phyloP scores from a whole-genome alignment of 495 filamentous ascomycete genomes.

The Cenococcum geophilum region DNA sequence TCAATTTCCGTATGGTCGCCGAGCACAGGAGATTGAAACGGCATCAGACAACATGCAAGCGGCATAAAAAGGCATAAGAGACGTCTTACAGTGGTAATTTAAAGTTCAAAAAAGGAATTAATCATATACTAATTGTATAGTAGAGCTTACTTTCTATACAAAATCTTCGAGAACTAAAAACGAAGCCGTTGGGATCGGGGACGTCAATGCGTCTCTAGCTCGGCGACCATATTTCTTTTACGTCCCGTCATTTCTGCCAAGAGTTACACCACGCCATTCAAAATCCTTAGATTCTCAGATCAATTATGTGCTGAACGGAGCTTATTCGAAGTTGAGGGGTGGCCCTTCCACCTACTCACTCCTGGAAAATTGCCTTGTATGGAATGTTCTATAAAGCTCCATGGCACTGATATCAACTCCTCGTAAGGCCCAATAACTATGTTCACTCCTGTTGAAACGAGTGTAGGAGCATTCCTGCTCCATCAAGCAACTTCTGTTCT shows the following conservation, averaged over 20 bases:
- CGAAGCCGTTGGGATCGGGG: too few species aligned
- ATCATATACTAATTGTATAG: too few species aligned
- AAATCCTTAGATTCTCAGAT: not conserved
- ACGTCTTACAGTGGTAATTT: too few species aligned
- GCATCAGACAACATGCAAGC: too few species aligned
- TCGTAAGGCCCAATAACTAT: slow-evolving; percentile 32
- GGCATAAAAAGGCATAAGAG: too few species aligned
- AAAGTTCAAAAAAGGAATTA: too few species aligned
- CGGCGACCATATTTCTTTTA: too few species aligned
- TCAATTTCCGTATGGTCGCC: too few species aligned
- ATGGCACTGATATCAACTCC: not conserved
- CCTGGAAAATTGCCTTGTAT: not conserved
- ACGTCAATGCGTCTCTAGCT: too few species aligned
- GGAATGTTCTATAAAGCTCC: not conserved
- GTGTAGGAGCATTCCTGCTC: slow-evolving; percentile 51
- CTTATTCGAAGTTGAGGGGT: not conserved
- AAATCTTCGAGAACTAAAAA: too few species aligned
- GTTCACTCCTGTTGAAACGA: slow-evolving; percentile 55
- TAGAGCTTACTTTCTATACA: too few species aligned
- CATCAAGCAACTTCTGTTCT: slow-evolving; percentile 49
- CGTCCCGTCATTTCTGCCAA: not conserved
- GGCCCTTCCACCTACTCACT: not conserved
- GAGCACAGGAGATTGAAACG: too few species aligned
- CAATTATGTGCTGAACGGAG: not conserved
- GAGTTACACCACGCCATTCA: not conserved